Evolutionary conservation across 768 basidiomycete genomes (phyloP).

Genomic region (Mrakia blollopis): DNA sequence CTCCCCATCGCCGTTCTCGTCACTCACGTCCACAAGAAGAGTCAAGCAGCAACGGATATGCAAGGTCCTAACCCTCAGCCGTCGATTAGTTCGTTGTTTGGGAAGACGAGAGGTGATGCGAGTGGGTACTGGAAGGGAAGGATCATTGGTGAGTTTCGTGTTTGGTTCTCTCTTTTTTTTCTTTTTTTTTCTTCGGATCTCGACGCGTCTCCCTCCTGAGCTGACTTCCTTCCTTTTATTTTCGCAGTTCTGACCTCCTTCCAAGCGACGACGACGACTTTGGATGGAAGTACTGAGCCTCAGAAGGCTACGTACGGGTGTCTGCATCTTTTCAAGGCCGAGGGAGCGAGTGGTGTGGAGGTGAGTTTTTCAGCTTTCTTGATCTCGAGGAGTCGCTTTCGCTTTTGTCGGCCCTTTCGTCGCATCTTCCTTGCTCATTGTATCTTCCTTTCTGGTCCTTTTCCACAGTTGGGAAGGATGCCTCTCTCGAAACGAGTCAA

Average conservation of each 20-base stretch:
- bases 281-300: not conserved
- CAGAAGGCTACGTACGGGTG: conserved; percentile 2
- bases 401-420: too few species aligned
- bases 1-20: conserved; percentile 12
- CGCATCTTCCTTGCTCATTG: too few species aligned
- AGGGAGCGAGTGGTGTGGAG: not conserved
- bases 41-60: not conserved
- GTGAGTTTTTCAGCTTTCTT: too few species aligned
- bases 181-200: not conserved
- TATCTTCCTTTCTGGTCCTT: too few species aligned
- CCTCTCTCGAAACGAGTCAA: not conserved
- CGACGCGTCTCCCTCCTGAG: not conserved
- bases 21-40: conserved; percentile 13
- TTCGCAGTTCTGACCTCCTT: conserved; percentile 11
- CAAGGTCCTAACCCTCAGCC: not conserved
- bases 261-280: not conserved
- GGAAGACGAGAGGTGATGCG: conserved; percentile 4
- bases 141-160: not conserved
- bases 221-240: not conserved
- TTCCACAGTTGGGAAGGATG: not conserved
- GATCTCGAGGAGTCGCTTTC: too few species aligned
- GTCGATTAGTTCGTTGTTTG: not conserved
- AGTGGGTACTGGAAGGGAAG: conserved; percentile 3
- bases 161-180: too few species aligned
- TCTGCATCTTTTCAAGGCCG: conserved; percentile 4